Percentiles rank a stretch among this genome's conserved stretches.
Evolutionary conservation across 2,329 filamentous ascomycete species (phyloP).

Genomic region (Sporothrix euskadiensis): DNA sequence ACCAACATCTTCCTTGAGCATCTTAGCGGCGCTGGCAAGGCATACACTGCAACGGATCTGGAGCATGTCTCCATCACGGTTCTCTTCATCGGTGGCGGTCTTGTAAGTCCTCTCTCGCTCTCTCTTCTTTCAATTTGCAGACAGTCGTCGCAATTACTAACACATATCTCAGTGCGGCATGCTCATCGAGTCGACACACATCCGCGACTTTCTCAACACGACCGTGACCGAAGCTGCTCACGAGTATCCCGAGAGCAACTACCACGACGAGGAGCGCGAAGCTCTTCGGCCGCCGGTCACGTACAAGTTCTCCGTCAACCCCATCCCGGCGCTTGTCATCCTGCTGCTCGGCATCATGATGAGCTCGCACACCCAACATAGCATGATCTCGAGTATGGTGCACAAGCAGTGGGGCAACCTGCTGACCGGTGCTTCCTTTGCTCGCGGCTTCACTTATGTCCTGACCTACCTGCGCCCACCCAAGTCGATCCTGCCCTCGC

Average conservation of each 20-base stretch:
- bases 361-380: slow-evolving; percentile 83
- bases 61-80: slow-evolving; percentile 92
- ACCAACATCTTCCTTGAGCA: slow-evolving; percentile 95
- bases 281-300: slow-evolving; percentile 61
- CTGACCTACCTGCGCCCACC: slow-evolving; percentile 78
- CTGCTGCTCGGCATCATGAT: slow-evolving; percentile 90
- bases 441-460: slow-evolving; percentile 77
- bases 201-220: slow-evolving; percentile 67
- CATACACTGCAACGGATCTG: slow-evolving; percentile 76
- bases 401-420: slow-evolving; percentile 93
- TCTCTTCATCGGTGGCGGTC: slow-evolving; percentile 87
- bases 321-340: slow-evolving; percentile 83
- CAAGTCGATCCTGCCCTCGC: slow-evolving; percentile 73
- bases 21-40: slow-evolving; percentile 66
- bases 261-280: slow-evolving; percentile 50
- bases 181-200: slow-evolving; percentile 73
- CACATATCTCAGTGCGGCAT: slow-evolving; percentile 65
- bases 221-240: slow-evolving; percentile 45
- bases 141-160: slow-evolving; percentile 26
- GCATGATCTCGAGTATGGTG: slow-evolving; percentile 85
- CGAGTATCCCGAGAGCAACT: slow-evolving; percentile 38
- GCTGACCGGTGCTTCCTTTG: slow-evolving; percentile 75
- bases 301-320: slow-evolving; percentile 79
- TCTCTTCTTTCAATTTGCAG: neutral
- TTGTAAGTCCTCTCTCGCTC: slow-evolving; percentile 56